These are phyloP conservation scores for Lobosporangium transversale DNA, from an alignment of 192 early-diverging fungal genomes.

Conservation along the genomic window DNA sequence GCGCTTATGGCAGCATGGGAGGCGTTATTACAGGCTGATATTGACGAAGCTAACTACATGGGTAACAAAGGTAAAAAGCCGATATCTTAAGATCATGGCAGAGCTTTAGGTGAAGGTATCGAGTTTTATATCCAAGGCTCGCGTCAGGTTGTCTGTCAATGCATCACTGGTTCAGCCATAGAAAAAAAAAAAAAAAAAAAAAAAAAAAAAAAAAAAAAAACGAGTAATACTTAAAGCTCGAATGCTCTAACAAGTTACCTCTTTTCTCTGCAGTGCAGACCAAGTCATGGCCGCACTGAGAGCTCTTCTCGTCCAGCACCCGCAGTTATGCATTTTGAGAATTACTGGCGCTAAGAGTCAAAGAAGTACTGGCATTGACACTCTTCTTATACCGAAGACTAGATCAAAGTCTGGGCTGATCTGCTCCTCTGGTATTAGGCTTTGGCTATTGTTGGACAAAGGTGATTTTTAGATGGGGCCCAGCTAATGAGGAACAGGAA, in stretches of 20 bases:
- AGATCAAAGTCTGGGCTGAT: too few species aligned
- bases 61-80: constrained; percentile 41
- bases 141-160: constrained; percentile 58
- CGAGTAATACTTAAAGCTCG: constrained; percentile 34
- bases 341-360: constrained; percentile 20
- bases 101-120: constrained; percentile 55
- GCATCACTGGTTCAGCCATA: constrained; percentile 64
- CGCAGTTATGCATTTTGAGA: constrained; percentile 20
- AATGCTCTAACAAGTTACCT: constrained; percentile 58
- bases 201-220: background rate
- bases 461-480: too few species aligned
- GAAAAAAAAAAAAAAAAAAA: constrained; percentile 52
- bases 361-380: constrained; percentile 22
- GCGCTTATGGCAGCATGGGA: constrained; percentile 87
- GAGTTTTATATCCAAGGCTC: constrained; percentile 53
- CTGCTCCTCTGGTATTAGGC: too few species aligned
- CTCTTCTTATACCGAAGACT: too few species aligned
- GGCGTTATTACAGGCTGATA: constrained; percentile 43
- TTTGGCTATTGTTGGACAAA: too few species aligned
- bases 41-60: constrained; percentile 39
- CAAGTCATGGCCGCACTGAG: constrained; percentile 46
- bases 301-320: constrained; percentile 16
- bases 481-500: too few species aligned
- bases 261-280: constrained; percentile 64
- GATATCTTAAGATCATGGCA: constrained; percentile 56